Percentiles rank a stretch among this genome's conserved stretches.
Conservation (phyloP, 306 rosid species). For the Malus asiatica region DNA sequence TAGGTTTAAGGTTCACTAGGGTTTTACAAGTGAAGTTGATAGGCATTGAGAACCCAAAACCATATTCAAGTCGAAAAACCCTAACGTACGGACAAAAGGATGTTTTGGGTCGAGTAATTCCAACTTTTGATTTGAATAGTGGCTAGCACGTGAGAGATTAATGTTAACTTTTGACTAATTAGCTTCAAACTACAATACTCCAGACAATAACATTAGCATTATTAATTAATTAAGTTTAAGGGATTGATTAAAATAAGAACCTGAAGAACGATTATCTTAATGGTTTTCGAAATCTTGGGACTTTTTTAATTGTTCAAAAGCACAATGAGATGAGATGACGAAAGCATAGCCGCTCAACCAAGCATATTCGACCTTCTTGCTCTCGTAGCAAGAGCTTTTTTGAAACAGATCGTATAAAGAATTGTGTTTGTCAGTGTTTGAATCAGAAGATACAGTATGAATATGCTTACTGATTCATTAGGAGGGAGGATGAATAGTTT, state of each 20-base stretch:
- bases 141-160: slow-evolving; percentile 10
- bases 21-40: neutral
- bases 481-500: neutral
- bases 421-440: slow-evolving; percentile 5
- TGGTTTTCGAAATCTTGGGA: neutral
- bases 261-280: neutral
- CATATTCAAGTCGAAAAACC: neutral
- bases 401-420: slow-evolving; percentile 12
- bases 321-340: slow-evolving; percentile 33
- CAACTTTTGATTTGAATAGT: slow-evolving; percentile 10
- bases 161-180: slow-evolving; percentile 16
- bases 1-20: neutral
- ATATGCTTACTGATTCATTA: neutral
- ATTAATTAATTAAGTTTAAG: slow-evolving; percentile 11
- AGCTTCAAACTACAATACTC: slow-evolving; percentile 6
- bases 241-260: slow-evolving; percentile 9
- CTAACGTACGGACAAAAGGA: neutral
- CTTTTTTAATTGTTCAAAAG: neutral
- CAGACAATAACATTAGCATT: slow-evolving; percentile 1
- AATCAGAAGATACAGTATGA: neutral
- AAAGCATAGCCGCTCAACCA: slow-evolving; percentile 32
- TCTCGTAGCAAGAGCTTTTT: slow-evolving; percentile 26
- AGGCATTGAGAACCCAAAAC: neutral
- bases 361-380: slow-evolving; percentile 21
- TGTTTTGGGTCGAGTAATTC: neutral